Conservation (phyloP, 2,329 filamentous ascomycete genomes). For the Penicillium olsonii region DNA sequence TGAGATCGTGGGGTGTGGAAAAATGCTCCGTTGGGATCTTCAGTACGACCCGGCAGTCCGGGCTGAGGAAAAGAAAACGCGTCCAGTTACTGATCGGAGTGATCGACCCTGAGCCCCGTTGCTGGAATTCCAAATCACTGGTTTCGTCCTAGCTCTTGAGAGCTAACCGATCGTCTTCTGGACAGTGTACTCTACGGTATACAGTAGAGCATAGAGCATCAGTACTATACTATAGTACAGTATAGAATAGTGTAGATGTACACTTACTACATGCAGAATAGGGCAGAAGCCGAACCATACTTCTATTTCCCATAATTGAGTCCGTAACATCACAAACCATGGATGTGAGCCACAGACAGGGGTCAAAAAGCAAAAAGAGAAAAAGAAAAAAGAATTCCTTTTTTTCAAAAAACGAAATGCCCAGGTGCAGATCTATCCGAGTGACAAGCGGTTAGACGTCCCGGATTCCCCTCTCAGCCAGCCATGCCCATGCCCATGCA, state of each 20-base stretch:
- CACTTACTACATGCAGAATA: not conserved
- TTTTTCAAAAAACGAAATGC: constrained; percentile 7
- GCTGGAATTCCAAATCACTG: constrained; percentile 30
- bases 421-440: constrained; percentile 21
- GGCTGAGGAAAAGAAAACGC: constrained; percentile 18
- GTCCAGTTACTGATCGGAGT: constrained; percentile 23
- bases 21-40: constrained; percentile 25
- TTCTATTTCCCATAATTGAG: not conserved
- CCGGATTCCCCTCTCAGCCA: constrained; percentile 24
- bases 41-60: constrained; percentile 28
- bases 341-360: constrained; percentile 1
- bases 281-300: not conserved
- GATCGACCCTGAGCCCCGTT: constrained; percentile 31
- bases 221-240: not conserved
- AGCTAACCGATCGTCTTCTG: too few species aligned
- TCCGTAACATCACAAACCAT: not conserved
- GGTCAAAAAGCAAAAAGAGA: not conserved
- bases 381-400: constrained; percentile 7
- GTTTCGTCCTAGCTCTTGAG: constrained; percentile 3
- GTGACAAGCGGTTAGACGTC: constrained; percentile 26
- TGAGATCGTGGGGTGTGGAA: constrained; percentile 13
- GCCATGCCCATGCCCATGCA: constrained; percentile 20
- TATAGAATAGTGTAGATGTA: not conserved
- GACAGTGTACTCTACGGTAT: too few species aligned
- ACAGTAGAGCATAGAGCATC: too few species aligned